Conservation (phyloP, 2,329 filamentous ascomycete species). For the Lecanosticta acicola region DNA sequence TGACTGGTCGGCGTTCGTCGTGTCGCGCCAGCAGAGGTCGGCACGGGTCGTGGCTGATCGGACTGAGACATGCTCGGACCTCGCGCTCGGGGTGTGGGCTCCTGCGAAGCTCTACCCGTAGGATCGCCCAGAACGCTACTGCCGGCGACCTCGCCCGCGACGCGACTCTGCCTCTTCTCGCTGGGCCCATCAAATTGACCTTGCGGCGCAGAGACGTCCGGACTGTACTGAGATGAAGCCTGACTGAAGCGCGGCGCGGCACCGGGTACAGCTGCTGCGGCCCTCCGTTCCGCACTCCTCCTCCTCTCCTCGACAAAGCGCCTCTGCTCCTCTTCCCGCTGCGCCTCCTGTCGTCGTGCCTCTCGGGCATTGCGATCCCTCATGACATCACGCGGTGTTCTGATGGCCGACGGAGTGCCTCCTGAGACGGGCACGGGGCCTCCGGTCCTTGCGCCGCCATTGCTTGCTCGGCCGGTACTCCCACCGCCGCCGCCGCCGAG, state of each 20-base stretch:
- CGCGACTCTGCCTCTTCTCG: conserved; percentile 19
- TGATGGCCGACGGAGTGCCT: conserved; percentile 57
- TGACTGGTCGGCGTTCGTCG: conserved; percentile 23
- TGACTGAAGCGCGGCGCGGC: conserved; percentile 22
- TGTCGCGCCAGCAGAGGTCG: conserved; percentile 16
- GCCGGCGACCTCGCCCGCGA: conserved; percentile 27
- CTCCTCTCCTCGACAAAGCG: conserved; percentile 49
- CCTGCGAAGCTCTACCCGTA: conserved; percentile 25
- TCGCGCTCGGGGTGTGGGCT: conserved; percentile 17
- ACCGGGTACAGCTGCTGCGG: conserved; percentile 32
- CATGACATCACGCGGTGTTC: conserved; percentile 88
- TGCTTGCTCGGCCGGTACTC: conserved; percentile 41
- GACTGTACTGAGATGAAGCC: conserved; percentile 27
- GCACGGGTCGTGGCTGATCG: conserved; percentile 23
- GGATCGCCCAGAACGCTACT: conserved; percentile 31
- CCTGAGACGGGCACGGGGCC: conserved; percentile 50
- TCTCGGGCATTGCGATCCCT: conserved; percentile 75
- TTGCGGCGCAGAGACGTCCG: conserved; percentile 22
- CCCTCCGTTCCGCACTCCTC: conserved; percentile 56
- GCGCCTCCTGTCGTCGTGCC: conserved; percentile 61
- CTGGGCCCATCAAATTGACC: conserved; percentile 22
- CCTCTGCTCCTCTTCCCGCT: conserved; percentile 45
- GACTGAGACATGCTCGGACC: conserved; percentile 19
- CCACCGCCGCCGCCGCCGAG: conserved; percentile 56
- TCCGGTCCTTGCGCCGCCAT: conserved; percentile 51